A percentile compares a stretch with the other conserved stretches of the same genome.
Evolutionary conservation across 2,329 filamentous ascomycete species (phyloP).

Genomic region (Cladosporium sp.): DNA sequence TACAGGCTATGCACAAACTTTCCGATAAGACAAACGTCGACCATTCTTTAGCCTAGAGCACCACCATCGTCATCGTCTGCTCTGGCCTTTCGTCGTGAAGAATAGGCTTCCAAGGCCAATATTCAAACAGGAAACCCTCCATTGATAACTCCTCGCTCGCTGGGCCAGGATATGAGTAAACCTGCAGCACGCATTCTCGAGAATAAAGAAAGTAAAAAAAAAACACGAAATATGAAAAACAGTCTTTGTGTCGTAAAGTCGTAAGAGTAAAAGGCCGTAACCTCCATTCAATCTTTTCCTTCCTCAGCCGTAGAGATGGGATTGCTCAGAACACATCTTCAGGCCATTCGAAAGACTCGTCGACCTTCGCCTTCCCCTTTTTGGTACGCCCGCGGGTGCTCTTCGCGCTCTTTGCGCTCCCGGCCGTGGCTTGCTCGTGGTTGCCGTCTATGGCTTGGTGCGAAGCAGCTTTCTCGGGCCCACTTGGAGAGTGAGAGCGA

Average conservation of each 20-base stretch:
- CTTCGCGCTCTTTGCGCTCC: constrained; percentile 14
- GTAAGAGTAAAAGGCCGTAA: background rate
- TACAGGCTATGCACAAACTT: background rate
- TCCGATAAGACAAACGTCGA: no score
- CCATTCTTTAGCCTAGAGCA: no score
- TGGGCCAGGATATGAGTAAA: background rate
- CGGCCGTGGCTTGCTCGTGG: constrained; percentile 19
- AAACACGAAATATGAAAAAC: background rate
- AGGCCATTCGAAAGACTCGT: constrained; percentile 30
- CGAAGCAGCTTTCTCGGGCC: background rate
- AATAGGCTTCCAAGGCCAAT: background rate
- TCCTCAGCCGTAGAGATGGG: background rate
- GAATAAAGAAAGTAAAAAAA: background rate
- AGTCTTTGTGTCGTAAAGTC: background rate
- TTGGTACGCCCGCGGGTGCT: background rate
- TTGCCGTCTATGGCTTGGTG: background rate
- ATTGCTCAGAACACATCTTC: constrained; percentile 32
- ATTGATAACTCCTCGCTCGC: background rate
- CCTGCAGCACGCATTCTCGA: background rate
- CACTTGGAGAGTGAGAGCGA: constrained; percentile 6
- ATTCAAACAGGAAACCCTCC: background rate
- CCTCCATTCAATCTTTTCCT: background rate
- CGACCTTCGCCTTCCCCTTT: background rate
- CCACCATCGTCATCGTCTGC: background rate
- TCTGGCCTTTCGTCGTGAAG: background rate